Percentiles rank a stretch among this genome's conserved stretches.
Evolutionary conservation across 1,284 basidiomycete genomes (phyloP).

Genomic region (Sutorius eximius): DNA sequence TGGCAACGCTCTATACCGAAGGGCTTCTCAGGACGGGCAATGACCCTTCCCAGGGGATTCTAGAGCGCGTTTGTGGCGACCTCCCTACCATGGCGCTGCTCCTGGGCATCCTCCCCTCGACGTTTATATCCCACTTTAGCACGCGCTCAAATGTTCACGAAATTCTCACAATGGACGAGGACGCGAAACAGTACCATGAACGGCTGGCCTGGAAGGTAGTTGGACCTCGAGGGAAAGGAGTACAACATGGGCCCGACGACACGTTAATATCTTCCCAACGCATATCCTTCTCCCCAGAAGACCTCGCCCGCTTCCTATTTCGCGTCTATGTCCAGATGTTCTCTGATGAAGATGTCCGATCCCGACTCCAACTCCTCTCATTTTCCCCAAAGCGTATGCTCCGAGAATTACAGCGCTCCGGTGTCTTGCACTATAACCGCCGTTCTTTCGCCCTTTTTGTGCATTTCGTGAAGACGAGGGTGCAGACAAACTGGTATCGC

Average conservation of each 20-base stretch:
- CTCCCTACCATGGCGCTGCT: slow-evolving; percentile 41
- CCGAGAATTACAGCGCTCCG: neutral
- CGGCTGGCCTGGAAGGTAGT: slow-evolving; percentile 43
- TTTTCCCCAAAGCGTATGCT: neutral
- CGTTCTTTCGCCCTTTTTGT: slow-evolving; percentile 45
- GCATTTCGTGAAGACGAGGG: slow-evolving; percentile 35
- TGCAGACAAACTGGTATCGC: slow-evolving; percentile 36
- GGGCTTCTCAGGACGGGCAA: slow-evolving; percentile 34
- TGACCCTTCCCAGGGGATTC: slow-evolving; percentile 36
- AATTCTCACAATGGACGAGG: slow-evolving; percentile 12
- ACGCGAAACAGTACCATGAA: slow-evolving; percentile 41
- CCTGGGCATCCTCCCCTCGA: slow-evolving; percentile 42
- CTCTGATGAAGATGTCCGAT: slow-evolving; percentile 13
- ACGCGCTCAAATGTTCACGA: slow-evolving; percentile 46
- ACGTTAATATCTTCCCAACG: slow-evolving; percentile 1
- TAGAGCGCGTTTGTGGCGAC: slow-evolving; percentile 38
- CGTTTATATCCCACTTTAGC: slow-evolving; percentile 42
- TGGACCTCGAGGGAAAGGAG: slow-evolving; percentile 11
- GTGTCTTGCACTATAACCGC: slow-evolving; percentile 42
- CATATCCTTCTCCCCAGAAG: slow-evolving; percentile 27
- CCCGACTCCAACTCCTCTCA: neutral
- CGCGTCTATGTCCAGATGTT: slow-evolving; percentile 51
- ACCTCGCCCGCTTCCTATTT: slow-evolving; percentile 44
- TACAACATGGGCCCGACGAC: neutral
- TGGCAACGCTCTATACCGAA: slow-evolving; percentile 45